Conservation (phyloP, 140 eudicot species). For the Senecio squalidus region DNA sequence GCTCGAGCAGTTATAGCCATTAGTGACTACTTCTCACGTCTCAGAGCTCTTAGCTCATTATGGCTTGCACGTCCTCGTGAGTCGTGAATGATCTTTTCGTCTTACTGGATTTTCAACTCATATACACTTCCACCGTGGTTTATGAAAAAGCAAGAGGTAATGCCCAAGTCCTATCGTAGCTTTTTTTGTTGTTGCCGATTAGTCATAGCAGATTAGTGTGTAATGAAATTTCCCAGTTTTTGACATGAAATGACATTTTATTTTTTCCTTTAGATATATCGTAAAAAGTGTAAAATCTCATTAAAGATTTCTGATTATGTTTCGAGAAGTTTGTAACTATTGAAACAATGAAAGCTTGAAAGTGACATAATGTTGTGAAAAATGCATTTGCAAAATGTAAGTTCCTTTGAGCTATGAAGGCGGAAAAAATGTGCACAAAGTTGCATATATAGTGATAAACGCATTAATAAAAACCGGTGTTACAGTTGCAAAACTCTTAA, state of each 20-base stretch:
- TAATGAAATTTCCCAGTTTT: not conserved
- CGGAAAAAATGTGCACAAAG: too few species aligned
- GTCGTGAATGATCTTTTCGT: slow-evolving; percentile 26
- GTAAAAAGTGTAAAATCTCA: not conserved
- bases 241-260: slow-evolving; percentile 7
- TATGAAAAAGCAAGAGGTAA: not conserved
- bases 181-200: slow-evolving; percentile 2
- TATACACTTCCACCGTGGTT: not conserved
- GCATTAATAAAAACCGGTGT: too few species aligned
- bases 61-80: slow-evolving; percentile 67
- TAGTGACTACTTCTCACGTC: slow-evolving; percentile 50
- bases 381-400: too few species aligned
- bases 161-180: not conserved
- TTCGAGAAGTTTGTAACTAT: not conserved
- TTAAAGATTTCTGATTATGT: not conserved
- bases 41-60: slow-evolving; percentile 56
- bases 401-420: too few species aligned
- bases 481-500: too few species aligned
- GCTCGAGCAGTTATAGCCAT: slow-evolving; percentile 56
- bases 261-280: not conserved
- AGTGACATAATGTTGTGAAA: too few species aligned
- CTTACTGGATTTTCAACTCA: not conserved
- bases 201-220: not conserved
- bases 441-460: too few species aligned
- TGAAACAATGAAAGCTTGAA: not conserved